Base-by-base conservation (phyloP, 495 filamentous ascomycete species). In the Aspergillus mulundensis region DNA sequence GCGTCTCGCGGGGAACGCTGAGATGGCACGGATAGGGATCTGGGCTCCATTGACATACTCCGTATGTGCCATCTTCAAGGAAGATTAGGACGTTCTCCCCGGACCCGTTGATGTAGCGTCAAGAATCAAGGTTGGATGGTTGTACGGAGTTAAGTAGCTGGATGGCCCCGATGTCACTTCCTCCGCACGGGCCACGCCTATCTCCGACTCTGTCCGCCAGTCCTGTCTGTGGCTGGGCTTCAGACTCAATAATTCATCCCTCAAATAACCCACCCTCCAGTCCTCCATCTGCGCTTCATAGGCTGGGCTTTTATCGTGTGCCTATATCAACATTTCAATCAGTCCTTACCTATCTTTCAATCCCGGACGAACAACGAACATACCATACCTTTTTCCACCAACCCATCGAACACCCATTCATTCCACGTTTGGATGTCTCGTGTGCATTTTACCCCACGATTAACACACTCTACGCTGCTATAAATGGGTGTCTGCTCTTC, bases 401-500 rank as follows among this genome's bases (percentile, higher is more conserved):
- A 20, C 28, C 20, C 45, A 10, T 32, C 12, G 32, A 50, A 23
- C 16, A 34, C 8, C n/a, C 6, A n/a, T 28, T 38, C 23, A 20
- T 30, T 30, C 32, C 45, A 28, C 32, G 28, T 21, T 61, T 70
- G 64, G 56, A 67, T 62, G 58, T 60, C 66, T 70, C 63, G 62
- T 67, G 61, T 58, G 47, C 53, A 40, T 62, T 57, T 41, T 55
- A 61, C 51, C 59, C 45, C 65, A 61, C 59, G 48, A 61, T 25
- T 10, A 48, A 48, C 56, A 41, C 44, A 18, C 41, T 55, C 30
- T 28, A 56, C 30, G 47, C 19, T 36, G 19, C 14, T 46, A 62
- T 69, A 69, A 70, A 81, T 81, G 78, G 77, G 77, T 62, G 59
- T 72, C 57, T 81, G 78, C 65, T 66, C 75, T 54, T 80, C 76